Evolutionary conservation across 345 rosid genomes (phyloP), one percentile per base, ranked within the genome.

Genomic region (Schrenkiella parvula): DNA sequence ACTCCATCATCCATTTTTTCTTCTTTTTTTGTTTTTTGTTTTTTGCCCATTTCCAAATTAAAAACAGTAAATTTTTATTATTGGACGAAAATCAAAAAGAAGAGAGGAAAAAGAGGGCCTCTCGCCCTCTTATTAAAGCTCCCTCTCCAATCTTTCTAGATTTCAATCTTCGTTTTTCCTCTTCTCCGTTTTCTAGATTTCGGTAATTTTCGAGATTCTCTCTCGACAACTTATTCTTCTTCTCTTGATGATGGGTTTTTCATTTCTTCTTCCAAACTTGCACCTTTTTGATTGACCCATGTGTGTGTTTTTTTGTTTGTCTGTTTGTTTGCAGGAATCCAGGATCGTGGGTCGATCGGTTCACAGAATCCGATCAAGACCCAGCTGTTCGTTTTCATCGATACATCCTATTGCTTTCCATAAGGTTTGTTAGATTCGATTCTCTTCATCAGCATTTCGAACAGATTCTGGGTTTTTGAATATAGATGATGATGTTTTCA

Each of bases 281-380:
- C 52, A 29, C 47, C 56, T 32, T 42, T 51, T 44, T 75, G 53
- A 19, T 43, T 70, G 42, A 43, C 71, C 48, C 63, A 17, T 22
- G 26, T 28, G 14, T 47, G 35, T 61, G 31, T 59, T 11, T 0
- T 5, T 64, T 46, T 42, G 38, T 51, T 11, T 60, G n/a, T 15
- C 2, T 41, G 28, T 71, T 59, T 63, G 52, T 59, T 74, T 68
- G 35, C 79, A 78, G 83, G 83, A 84, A 79, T 79, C 71, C 70
- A 80, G 78, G 81, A 74, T 83, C 82, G 82, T 72, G 82, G 73
- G 80, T 83, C 70, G 84, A 79, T 83, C 88, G 80, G 77, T 81
- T 63, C 57, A 48, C 48, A 51, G 76, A 84, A 82, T 87, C 85
- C 84, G 72, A 76, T 76, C 79, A 59, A 62, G 75, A 73, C 77